Base-by-base conservation (phyloP, 352 stramenopile genomes). In the Phytophthora hybrid region DNA sequence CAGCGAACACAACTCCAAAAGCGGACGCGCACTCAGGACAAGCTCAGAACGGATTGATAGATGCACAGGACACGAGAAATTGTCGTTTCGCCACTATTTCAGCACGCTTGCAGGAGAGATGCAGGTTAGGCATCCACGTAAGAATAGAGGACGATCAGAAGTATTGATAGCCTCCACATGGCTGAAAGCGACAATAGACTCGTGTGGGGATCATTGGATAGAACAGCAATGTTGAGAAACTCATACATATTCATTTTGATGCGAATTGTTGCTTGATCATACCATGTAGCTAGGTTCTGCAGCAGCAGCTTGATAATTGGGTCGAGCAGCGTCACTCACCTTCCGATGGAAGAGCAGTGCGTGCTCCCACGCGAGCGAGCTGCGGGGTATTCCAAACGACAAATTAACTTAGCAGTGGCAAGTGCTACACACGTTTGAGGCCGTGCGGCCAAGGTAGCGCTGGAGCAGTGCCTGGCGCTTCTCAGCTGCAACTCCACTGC, bases 381-480 rank as follows among this genome's bases (percentile, higher is more conserved):
- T 60, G 29, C 34, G 23, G 41, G 39, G n/a, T 32, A 44, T 59
- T 66, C 37, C 26, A 59, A 49, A 26, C 67, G 51, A 52, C 53
- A 53, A 60, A 13, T 41, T 70, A 64, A 57, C 58, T 69, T 78
- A 78, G 65, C 66, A 63, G 55, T 83, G 58, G 44, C 74, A 80
- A 21, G 66, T 64, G 55, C 63, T 72, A 41, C 76, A 77, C 13
- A 59, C 52, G 26, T 66, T 78, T 19, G 62, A 69, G 46, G 70
- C 18, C 26, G 70, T 77, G 54, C 79, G 77, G 2, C 66, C 69
- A 23, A 86, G 39, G 59, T 86, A 86, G 44, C 79, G 76, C 58
- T 92, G 69, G 11, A 96, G 79, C 57, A 96, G 64, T 31, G 82
- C 79, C 63, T 92, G 71, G 58, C 90, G 88, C 83, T 91, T 92